Conservation (phyloP, 805 yeast genomes). For the Ogataea ramenticola region DNA sequence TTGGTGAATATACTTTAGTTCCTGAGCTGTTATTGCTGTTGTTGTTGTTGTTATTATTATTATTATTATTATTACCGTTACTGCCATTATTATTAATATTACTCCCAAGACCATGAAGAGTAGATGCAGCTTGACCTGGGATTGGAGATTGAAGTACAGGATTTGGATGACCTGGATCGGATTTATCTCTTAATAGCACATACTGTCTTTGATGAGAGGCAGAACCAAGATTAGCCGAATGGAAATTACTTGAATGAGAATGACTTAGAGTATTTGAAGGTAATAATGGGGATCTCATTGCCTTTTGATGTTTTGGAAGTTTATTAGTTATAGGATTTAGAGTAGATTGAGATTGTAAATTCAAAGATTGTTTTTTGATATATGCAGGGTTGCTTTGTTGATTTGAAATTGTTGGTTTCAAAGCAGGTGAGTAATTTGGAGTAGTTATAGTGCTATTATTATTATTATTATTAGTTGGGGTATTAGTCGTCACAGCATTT, state of each 20-base stretch:
- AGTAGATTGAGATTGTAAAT: background rate
- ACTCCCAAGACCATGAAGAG: background rate
- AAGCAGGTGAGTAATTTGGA: background rate
- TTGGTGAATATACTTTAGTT: too few species aligned
- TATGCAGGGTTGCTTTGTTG: background rate
- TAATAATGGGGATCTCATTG: constrained; percentile 12
- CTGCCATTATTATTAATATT: background rate
- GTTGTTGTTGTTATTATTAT: background rate
- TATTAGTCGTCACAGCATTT: background rate
- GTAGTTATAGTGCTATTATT: too few species aligned
- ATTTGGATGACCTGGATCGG: background rate
- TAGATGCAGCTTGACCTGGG: background rate
- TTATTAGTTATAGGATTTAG: background rate
- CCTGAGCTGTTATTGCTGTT: too few species aligned
- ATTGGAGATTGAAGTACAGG: background rate
- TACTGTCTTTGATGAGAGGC: constrained; percentile 25
- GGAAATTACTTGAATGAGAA: constrained; percentile 4
- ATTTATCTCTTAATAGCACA: constrained; percentile 22
- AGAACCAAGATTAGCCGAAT: constrained; percentile 9
- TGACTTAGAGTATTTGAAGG: constrained; percentile 8
- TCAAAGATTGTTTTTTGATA: background rate
- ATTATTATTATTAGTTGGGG: background rate
- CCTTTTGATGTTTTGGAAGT: constrained; percentile 8
- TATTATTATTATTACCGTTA: background rate
- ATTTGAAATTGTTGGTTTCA: too few species aligned